A percentile compares a stretch with the other conserved stretches of the same genome.
phyloP scores from a whole-genome alignment of 495 filamentous ascomycete genomes.

The Penicillium psychrofluorescens region DNA sequence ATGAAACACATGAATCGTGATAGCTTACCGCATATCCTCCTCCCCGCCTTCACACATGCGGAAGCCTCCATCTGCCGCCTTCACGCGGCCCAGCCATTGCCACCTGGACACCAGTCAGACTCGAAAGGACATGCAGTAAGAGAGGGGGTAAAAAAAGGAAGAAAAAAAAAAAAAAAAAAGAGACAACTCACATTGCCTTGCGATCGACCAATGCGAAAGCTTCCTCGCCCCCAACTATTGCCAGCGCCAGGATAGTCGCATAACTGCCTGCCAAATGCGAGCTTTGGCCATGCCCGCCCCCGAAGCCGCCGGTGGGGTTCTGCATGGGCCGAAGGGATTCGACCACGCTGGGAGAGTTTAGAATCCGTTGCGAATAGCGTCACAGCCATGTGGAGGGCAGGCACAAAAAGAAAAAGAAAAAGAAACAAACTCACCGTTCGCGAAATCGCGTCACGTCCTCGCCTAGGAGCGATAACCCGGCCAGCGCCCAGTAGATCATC shows the following conservation, averaged over 20 bases:
- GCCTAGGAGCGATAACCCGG: slow-evolving; percentile 63
- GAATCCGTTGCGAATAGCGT: slow-evolving; percentile 1
- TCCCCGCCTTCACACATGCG: slow-evolving; percentile 74
- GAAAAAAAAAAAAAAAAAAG: not conserved
- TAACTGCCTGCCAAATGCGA: slow-evolving; percentile 87
- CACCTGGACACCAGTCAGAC: slow-evolving; percentile 44
- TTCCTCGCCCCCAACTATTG: slow-evolving; percentile 66
- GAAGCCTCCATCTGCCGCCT: slow-evolving; percentile 80
- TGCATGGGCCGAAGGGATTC: slow-evolving; percentile 71
- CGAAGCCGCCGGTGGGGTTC: slow-evolving; percentile 80
- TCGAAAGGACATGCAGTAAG: not conserved
- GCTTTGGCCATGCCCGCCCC: slow-evolving; percentile 83
- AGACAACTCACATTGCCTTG: slow-evolving; percentile 56
- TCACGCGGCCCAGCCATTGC: slow-evolving; percentile 78
- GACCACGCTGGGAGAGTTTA: slow-evolving; percentile 43
- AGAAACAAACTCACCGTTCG: slow-evolving; percentile 41
- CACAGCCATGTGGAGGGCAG: not conserved
- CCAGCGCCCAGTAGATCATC: slow-evolving; percentile 87
- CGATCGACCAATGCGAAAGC: slow-evolving; percentile 72
- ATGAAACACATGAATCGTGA: not conserved
- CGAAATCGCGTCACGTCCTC: slow-evolving; percentile 66
- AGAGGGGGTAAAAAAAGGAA: not conserved
- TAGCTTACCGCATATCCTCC: slow-evolving; percentile 74
- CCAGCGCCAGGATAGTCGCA: slow-evolving; percentile 68
- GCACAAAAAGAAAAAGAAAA: slow-evolving; percentile 1